Evolutionary conservation across 2,329 filamentous ascomycete species (phyloP), one percentile per base, ranked within the genome.

Genomic region (Talaromyces sp.): DNA sequence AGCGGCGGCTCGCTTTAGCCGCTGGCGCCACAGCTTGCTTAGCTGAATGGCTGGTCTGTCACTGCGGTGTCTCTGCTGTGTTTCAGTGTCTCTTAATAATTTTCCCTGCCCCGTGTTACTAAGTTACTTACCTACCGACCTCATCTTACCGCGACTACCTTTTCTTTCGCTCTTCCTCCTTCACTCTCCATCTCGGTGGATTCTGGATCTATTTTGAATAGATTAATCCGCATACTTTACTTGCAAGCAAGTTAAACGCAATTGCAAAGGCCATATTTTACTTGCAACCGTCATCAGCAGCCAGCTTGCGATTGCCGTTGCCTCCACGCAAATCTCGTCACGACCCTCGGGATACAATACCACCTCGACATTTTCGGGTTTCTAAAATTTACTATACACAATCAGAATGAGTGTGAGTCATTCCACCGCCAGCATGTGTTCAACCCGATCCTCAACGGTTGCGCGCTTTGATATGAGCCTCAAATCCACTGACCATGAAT

Each of bases 341-440:
- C 37, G 37, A 59, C 56, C 37, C 8, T 45, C 52, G 33, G n/a
- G 31, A 37, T 13, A 35, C 31, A 37, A 54, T 31, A 37, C 50
- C 52, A 24, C 31, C 52, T 59, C 56, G 56, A 59, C 14, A n/a
- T 43, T 43, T 33, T 59, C 22, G 39, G 16, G 22, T 24, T 24
- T 31, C 56, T 45, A 43, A 8, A 45, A 31, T 19, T 43, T 19
- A 31, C 19, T n/a, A 16, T 45, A 45, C 37, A 59, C 14, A 56
- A 22, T 43, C 48, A 58, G 39, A 14, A 65, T 65, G 64, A 65
- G 64, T 65, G 64, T 65, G 59, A 65, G 64, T 62, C 41, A 27
- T 59, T 22, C 10, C n/a, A 3, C 14, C 19, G 9, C 52, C 33
- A 11, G 16, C 11, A 37, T 22, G 10, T 2, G 24, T 37, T 33